Percentiles rank a stretch among this genome's conserved stretches.
Conservation (phyloP, 2,329 filamentous ascomycete genomes). For the Neurospora sp. region DNA sequence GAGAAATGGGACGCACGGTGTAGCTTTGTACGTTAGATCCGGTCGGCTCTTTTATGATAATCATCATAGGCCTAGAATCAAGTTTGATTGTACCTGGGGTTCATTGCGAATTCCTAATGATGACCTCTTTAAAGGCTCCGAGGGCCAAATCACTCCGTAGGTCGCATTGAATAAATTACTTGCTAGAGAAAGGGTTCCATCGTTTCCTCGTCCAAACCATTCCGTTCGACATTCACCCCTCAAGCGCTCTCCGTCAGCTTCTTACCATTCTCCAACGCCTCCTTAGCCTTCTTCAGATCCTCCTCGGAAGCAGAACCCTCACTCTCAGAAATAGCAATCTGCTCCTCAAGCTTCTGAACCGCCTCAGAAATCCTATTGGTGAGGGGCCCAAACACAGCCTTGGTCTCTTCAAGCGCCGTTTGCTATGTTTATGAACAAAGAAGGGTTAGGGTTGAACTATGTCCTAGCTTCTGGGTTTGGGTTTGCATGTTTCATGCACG, state of each 20-base stretch:
- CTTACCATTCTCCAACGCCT: conserved; percentile 42
- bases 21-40: not conserved
- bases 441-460: conserved; percentile 13
- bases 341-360: conserved; percentile 62
- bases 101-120: not conserved
- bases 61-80: not conserved
- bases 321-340: conserved; percentile 56
- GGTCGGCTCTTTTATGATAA: not conserved
- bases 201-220: not conserved
- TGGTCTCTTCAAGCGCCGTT: conserved; percentile 78
- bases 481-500: not conserved
- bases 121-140: not conserved
- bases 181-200: not conserved
- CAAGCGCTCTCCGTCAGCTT: conserved; percentile 19
- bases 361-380: conserved; percentile 62
- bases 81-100: not conserved
- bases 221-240: not conserved
- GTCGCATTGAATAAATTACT: not conserved
- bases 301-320: conserved; percentile 32
- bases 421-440: conserved; percentile 38
- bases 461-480: not conserved
- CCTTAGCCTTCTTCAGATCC: conserved; percentile 47
- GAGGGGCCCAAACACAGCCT: conserved; percentile 67
- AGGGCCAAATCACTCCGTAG: not conserved
- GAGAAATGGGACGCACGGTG: not conserved